Evolutionary conservation across 2,329 filamentous ascomycete species (phyloP).

Genomic region (Orbilia blumenaviensis): DNA sequence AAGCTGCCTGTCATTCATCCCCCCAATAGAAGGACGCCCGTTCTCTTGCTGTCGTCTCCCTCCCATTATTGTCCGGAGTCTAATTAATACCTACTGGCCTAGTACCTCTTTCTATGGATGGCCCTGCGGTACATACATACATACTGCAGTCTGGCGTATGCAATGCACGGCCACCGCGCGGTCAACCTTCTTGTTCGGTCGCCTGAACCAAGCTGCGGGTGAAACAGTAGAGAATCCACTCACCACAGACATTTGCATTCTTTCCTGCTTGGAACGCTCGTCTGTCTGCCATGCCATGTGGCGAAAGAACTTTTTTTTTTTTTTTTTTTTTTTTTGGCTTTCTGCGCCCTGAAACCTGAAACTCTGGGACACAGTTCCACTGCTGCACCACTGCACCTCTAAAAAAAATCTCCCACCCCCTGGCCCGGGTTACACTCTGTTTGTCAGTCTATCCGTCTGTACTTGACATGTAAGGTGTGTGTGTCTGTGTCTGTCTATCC

Average conservation of each 20-base stretch:
- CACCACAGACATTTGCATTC: not conserved
- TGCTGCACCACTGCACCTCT: not conserved
- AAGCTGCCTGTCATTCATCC: not conserved
- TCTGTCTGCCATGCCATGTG: not conserved
- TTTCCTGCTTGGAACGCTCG: not conserved
- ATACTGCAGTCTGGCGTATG: no score
- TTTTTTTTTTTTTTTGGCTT: not conserved
- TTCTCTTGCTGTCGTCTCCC: no score
- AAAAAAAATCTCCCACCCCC: not conserved
- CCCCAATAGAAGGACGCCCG: no score
- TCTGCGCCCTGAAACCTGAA: constrained; percentile 12
- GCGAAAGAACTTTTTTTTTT: constrained; percentile 2
- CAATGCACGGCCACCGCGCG: not conserved
- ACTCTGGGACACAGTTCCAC: constrained; percentile 6
- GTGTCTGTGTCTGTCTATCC: no score
- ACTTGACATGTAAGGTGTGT: no score
- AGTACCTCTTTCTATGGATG: no score
- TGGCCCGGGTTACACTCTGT: constrained; percentile 2
- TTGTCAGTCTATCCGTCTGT: no score
- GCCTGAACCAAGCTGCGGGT: not conserved
- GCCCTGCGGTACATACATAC: no score
- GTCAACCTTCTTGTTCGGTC: constrained; percentile 12
- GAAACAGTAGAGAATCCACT: not conserved
- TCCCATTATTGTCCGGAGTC: no score
- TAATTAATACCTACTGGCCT: no score